A percentile compares a stretch with the other conserved stretches of the same genome.
These are phyloP conservation scores for Aspergillus sp. DNA, from an alignment of 2,329 filamentous ascomycete species.

Conservation along the genomic window DNA sequence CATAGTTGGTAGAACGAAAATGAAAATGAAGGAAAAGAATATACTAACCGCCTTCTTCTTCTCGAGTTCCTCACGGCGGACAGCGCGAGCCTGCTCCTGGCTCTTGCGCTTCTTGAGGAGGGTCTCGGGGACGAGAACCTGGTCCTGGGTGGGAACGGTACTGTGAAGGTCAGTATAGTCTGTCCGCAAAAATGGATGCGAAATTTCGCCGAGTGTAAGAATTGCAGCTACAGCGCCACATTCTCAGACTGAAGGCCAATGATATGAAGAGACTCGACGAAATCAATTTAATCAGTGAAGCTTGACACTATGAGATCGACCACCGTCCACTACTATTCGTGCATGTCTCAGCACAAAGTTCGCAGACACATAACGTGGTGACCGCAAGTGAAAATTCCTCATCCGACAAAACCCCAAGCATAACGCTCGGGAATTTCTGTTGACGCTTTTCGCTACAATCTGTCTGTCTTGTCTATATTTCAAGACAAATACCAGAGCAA, in stretches of 20 bases:
- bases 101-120: conserved; percentile 99
- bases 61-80: conserved; percentile 67
- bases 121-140: conserved; percentile 97
- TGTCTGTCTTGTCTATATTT: conserved; percentile 8
- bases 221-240: conserved; percentile 86
- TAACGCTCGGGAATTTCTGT: conserved; percentile 47
- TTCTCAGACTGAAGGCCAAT: conserved; percentile 65
- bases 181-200: conserved; percentile 60
- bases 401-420: conserved; percentile 66
- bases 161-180: conserved; percentile 72
- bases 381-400: conserved; percentile 45
- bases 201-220: conserved; percentile 73
- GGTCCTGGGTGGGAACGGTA: conserved; percentile 85
- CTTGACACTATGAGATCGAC: conserved; percentile 8
- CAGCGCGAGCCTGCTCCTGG: conserved; percentile 97
- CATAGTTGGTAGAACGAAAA: conserved; percentile 25
- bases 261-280: conserved; percentile 58
- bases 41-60: conserved; percentile 83
- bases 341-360: conserved; percentile 21
- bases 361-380: conserved; percentile 13
- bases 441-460: conserved; percentile 33
- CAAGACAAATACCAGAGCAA: conserved; percentile 3
- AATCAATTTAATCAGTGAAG: conserved; percentile 74
- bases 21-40: conserved; percentile 6
- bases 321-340: conserved; percentile 16